These are phyloP conservation scores for Chlorella sp. DNA, from an alignment of 139 green algal genomes.

Conservation along the genomic window DNA sequence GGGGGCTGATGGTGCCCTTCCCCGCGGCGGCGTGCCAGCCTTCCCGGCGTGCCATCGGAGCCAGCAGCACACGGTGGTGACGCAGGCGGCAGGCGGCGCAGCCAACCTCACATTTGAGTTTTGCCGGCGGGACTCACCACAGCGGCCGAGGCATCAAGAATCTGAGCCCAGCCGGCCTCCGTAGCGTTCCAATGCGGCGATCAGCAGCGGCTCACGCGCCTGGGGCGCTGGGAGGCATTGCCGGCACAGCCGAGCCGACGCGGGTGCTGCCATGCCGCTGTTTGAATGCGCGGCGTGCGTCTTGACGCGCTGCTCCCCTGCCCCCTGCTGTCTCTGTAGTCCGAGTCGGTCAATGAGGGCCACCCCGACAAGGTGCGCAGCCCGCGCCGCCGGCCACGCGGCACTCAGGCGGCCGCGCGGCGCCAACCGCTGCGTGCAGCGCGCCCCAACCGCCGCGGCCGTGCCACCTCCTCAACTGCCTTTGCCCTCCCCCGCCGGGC, in stretches of 20 bases:
- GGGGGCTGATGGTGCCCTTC: not conserved
- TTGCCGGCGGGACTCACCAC: not conserved
- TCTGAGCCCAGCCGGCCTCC: not conserved
- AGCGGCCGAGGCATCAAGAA: not conserved
- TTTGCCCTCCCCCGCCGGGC: not conserved
- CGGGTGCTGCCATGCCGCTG: not conserved
- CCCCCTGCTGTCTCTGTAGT: not conserved
- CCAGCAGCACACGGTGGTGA: too few relatives aligned
- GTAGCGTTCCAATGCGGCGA: not conserved
- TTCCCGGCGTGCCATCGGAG: not conserved
- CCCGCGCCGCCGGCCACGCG: too few relatives aligned
- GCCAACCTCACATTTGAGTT: not conserved
- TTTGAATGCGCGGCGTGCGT: not conserved
- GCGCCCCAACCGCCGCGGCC: too few relatives aligned
- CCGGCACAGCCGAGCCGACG: not conserved
- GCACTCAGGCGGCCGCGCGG: too few relatives aligned
- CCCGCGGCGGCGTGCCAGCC: not conserved
- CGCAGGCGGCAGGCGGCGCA: too few relatives aligned
- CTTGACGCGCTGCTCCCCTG: too few relatives aligned
- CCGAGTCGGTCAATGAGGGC: conserved; percentile 86
- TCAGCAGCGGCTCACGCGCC: not conserved
- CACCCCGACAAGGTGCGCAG: conserved; percentile 96
- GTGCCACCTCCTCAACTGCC: too few relatives aligned
- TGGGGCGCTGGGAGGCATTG: not conserved
- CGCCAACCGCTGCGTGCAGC: too few relatives aligned